phyloP scores from a whole-genome alignment of 2,329 filamentous ascomycete species.

The Macroventuria anomochaeta region DNA sequence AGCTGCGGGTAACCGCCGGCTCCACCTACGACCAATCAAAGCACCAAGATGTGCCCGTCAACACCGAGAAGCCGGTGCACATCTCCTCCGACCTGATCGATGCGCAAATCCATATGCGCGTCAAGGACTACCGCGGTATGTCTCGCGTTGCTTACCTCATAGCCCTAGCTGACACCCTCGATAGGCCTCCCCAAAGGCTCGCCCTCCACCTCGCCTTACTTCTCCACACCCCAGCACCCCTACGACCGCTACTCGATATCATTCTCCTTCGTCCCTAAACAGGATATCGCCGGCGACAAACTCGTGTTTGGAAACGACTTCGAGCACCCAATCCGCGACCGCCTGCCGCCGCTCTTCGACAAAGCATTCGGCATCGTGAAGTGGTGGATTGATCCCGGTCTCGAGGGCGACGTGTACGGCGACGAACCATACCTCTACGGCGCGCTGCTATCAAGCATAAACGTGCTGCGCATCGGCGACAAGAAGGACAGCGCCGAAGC shows the following conservation, averaged over 20 bases:
- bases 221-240: constrained; percentile 71
- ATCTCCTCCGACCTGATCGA: constrained; percentile 71
- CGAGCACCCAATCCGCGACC: constrained; percentile 85
- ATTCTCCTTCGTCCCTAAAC: constrained; percentile 78
- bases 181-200: constrained; percentile 74
- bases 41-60: constrained; percentile 79
- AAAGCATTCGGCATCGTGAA: constrained; percentile 85
- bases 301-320: constrained; percentile 97
- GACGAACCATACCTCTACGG: constrained; percentile 88
- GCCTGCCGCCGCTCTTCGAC: constrained; percentile 83
- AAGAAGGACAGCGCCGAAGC: constrained; percentile 41
- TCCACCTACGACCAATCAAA: constrained; percentile 73
- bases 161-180: constrained; percentile 9
- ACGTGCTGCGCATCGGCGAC: constrained; percentile 71
- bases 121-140: constrained; percentile 65
- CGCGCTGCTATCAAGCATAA: constrained; percentile 79
- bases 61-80: constrained; percentile 66
- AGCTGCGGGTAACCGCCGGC: constrained; percentile 82
- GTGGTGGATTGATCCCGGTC: constrained; percentile 88
- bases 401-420: constrained; percentile 88
- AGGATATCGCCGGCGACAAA: constrained; percentile 69
- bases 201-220: constrained; percentile 77
- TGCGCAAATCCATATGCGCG: constrained; percentile 74
- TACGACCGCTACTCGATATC: constrained; percentile 85
- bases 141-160: no score